Base-by-base conservation (phyloP, 495 filamentous ascomycete species). In the Sabuloglossum arenarium region DNA sequence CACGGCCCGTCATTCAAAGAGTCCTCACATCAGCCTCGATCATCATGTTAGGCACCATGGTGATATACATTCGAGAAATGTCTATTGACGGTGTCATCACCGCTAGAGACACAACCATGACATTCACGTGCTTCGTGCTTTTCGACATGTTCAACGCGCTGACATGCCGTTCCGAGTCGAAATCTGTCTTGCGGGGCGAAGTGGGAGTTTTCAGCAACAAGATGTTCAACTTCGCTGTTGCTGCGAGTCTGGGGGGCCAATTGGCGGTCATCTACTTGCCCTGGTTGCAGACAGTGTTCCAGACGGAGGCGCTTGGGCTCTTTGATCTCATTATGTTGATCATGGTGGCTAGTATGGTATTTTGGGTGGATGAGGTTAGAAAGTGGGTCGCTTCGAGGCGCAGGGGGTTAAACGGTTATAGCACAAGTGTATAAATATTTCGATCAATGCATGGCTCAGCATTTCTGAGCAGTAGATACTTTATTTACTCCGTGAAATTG, bases 131-230 rank as follows among this genome's bases (percentile, higher is more conserved):
- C 69, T 98, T 98, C 63, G 91, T 98, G 24, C 74, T 97, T 27
- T 98, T 95, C 66, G 91, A 98, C 71, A 97, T 98, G 91, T 93
- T 94, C 73, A 95, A 96, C 66, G 91, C 91, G 0, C 73, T 98
- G 14, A 83, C 87, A 9, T 97, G 91, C 68, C 86, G 91, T 53
- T 91, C 85, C 51, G 90, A 96, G 66, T 76, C 75, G 60, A 98
- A 98, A 63, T 88, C 83, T 31, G 73, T 97, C 4, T 78, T 96
- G 24, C 74, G 80, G 29, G 90, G 89, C 43, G 91, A 98, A 64
- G 75, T 97, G 25, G 72, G 80, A 21, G 61, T 96, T 1, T 84
- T 87, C 46, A 77, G 78, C 9, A 98, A 98, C 63, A 83, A 79
- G 47, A 88, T 96, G 73, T 98, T 98, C 69, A 98, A 96, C 67